Conservation (phyloP, 1,284 basidiomycete genomes). For the Ganoderma meredithae region DNA sequence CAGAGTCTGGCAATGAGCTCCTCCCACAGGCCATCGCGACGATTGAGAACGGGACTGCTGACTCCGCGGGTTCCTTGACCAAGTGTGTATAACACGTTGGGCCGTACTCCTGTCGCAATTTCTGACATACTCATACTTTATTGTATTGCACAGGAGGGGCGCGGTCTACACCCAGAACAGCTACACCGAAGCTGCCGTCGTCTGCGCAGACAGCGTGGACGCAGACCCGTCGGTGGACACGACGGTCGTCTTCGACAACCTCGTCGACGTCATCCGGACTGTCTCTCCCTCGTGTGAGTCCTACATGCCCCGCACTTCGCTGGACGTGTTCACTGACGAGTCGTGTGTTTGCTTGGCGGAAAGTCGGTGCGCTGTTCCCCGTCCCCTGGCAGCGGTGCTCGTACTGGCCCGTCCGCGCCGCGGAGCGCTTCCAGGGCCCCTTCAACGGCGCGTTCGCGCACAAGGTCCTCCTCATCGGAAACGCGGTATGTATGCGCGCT, state of each 20-base stretch:
- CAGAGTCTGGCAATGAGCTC: conserved; percentile 11
- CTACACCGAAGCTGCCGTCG: conserved; percentile 30
- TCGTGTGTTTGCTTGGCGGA: too few relatives aligned
- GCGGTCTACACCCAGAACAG: conserved; percentile 9
- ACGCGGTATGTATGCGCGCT: conserved; percentile 16
- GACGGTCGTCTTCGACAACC: conserved; percentile 31
- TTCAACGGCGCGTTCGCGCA: conserved; percentile 34
- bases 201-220: conserved; percentile 35
- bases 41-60: not conserved
- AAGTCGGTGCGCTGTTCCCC: conserved; percentile 28
- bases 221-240: conserved; percentile 27
- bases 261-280: conserved; percentile 28
- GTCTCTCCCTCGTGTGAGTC: conserved; percentile 32
- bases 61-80: not conserved
- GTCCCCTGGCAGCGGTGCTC: conserved; percentile 25
- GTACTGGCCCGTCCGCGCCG: conserved; percentile 32
- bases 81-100: not conserved
- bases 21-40: conserved; percentile 9
- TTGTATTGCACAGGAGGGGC: not conserved
- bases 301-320: not conserved
- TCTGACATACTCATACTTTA: too few relatives aligned
- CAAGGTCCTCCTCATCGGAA: conserved; percentile 34
- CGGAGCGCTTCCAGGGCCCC: conserved; percentile 36
- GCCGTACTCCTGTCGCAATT: too few relatives aligned
- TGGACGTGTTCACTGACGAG: not conserved